These are phyloP conservation scores for Luvunga scandens DNA, from an alignment of 345 rosid genomes.

Conservation along the genomic window DNA sequence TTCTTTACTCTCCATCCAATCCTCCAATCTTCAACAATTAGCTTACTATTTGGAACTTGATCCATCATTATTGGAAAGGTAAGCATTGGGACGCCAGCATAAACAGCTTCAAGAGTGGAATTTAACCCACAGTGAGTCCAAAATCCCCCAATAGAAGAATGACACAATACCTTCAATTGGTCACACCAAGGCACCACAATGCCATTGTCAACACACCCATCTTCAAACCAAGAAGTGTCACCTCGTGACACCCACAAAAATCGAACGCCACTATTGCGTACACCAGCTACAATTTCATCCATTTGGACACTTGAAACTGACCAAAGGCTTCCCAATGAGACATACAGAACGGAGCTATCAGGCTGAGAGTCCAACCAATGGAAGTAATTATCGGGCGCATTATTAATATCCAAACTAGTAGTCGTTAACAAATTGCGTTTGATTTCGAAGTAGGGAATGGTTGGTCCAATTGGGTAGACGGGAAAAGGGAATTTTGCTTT, in stretches of 20 bases:
- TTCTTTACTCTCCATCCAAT: slow-evolving; percentile 31
- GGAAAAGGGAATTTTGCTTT: slow-evolving; percentile 4
- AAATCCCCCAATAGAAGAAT: slow-evolving; percentile 37
- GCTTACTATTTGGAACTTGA: slow-evolving; percentile 30
- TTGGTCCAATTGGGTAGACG: slow-evolving; percentile 33
- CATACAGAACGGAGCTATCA: slow-evolving; percentile 28
- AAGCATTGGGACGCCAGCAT: slow-evolving; percentile 38
- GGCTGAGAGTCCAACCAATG: slow-evolving; percentile 37
- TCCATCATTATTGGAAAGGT: slow-evolving; percentile 32
- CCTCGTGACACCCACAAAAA: slow-evolving; percentile 41
- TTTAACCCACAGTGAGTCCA: slow-evolving; percentile 45
- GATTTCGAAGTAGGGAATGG: slow-evolving; percentile 25
- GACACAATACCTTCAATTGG: slow-evolving; percentile 34
- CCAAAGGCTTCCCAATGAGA: slow-evolving; percentile 42
- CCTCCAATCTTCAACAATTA: slow-evolving; percentile 35
- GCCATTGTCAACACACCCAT: background rate
- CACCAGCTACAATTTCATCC: slow-evolving; percentile 33
- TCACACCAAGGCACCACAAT: slow-evolving; percentile 36
- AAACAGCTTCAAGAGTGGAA: slow-evolving; percentile 32
- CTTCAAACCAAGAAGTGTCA: background rate
- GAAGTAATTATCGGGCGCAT: background rate
- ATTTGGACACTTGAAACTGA: slow-evolving; percentile 27
- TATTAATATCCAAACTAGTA: background rate
- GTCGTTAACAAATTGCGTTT: background rate
- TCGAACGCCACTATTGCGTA: slow-evolving; percentile 24